Evolutionary conservation across 345 rosid genomes (phyloP).

Genomic region (Firmiana major): DNA sequence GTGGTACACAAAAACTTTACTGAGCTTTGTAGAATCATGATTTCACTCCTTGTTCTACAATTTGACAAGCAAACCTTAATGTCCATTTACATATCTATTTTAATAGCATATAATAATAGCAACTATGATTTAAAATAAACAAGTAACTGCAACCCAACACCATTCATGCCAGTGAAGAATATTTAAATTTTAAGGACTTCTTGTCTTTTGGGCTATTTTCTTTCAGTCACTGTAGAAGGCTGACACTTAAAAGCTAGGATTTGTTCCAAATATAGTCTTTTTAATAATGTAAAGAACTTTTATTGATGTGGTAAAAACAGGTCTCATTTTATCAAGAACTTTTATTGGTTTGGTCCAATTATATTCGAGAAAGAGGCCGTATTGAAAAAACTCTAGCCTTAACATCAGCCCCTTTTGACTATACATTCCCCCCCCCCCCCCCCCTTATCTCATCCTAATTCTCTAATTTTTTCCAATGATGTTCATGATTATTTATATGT

Average conservation of each 20-base stretch:
- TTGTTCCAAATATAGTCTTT: not conserved
- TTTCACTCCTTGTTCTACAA: not conserved
- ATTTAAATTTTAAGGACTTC: not conserved
- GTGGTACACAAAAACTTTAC: not conserved
- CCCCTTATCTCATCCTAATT: not conserved
- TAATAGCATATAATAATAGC: not conserved
- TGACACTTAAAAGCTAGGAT: not conserved
- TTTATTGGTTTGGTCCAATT: not conserved
- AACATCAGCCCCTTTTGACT: not conserved
- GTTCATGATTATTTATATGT: not conserved
- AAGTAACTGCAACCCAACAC: not conserved
- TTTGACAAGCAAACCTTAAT: not conserved
- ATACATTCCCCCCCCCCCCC: not conserved
- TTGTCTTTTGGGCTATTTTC: not conserved
- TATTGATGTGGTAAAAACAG: not conserved
- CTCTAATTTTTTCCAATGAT: not conserved
- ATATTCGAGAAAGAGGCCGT: not conserved
- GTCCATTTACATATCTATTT: not conserved
- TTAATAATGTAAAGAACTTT: not conserved
- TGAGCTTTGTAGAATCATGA: not conserved
- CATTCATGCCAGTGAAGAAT: not conserved
- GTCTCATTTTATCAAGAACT: not conserved
- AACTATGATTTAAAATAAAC: not conserved
- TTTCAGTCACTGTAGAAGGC: not conserved
- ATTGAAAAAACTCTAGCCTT: not conserved